Percentiles rank a stretch among this genome's conserved stretches.
Conservation (phyloP, 257 asterid genomes). For the Ballota nigra region DNA sequence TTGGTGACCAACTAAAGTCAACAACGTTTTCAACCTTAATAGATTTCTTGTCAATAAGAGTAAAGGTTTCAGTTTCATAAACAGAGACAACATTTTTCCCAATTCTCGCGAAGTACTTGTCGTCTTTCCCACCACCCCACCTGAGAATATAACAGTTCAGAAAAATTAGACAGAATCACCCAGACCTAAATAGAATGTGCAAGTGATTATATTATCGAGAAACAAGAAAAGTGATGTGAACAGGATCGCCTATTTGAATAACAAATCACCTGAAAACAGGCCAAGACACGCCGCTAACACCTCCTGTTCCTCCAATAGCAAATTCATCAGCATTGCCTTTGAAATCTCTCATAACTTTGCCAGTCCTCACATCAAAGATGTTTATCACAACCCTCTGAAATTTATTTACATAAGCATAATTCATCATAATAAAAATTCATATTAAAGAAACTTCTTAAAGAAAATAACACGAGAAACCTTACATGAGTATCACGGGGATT, state of each 20-base stretch:
- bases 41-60: constrained; percentile 85
- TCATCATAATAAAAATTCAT: background rate
- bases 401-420: background rate
- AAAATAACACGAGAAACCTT: constrained; percentile 4
- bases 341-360: constrained; percentile 88
- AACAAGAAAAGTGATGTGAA: background rate
- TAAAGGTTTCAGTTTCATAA: constrained; percentile 84
- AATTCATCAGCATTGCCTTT: constrained; percentile 95
- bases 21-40: constrained; percentile 83
- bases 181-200: background rate
- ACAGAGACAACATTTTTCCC: constrained; percentile 82
- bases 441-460: background rate
- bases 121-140: constrained; percentile 94
- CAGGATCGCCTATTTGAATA: background rate
- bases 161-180: background rate
- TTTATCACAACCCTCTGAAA: constrained; percentile 85
- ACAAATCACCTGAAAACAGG: constrained; percentile 78
- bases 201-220: background rate
- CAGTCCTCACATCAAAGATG: constrained; percentile 89
- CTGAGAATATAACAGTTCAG: constrained; percentile 35
- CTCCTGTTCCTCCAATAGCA: constrained; percentile 91
- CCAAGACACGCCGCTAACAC: constrained; percentile 96
- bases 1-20: constrained; percentile 92
- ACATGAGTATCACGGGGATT: constrained; percentile 98
- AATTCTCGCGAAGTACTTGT: constrained; percentile 85